Conservation (phyloP, 352 stramenopile species). For the Globisporangium iwayamae region DNA sequence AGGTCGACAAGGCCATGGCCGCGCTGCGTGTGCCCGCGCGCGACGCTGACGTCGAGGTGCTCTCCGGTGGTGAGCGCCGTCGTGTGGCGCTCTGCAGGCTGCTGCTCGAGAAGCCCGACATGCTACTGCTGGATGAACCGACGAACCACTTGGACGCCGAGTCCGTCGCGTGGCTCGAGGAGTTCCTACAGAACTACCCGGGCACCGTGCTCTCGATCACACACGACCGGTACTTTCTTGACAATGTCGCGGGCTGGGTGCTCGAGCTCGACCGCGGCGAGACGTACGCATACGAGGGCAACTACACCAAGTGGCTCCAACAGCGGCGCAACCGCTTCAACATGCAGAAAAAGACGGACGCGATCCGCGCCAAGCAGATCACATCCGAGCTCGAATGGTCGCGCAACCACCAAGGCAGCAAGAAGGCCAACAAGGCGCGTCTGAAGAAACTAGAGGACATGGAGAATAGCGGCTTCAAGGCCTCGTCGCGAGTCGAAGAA, state of each 20-base stretch:
- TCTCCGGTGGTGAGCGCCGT: slow-evolving; percentile 93
- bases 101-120: slow-evolving; percentile 94
- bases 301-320: slow-evolving; percentile 97
- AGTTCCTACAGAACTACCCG: slow-evolving; percentile 95
- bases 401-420: slow-evolving; percentile 71
- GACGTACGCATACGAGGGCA: slow-evolving; percentile 97
- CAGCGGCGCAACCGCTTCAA: slow-evolving; percentile 93
- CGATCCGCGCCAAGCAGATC: slow-evolving; percentile 90
- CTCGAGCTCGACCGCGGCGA: slow-evolving; percentile 96
- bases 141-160: slow-evolving; percentile 98
- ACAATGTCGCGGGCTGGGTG: slow-evolving; percentile 98
- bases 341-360: slow-evolving; percentile 93
- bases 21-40: slow-evolving; percentile 68
- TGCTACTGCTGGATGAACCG: slow-evolving; percentile 97
- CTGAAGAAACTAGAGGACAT: slow-evolving; percentile 92
- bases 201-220: slow-evolving; percentile 98
- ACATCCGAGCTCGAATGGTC: slow-evolving; percentile 94
- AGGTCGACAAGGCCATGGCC: slow-evolving; percentile 83
- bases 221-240: slow-evolving; percentile 98
- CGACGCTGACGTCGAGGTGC: slow-evolving; percentile 61
- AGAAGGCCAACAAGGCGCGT: slow-evolving; percentile 91
- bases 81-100: slow-evolving; percentile 94
- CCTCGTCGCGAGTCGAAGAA: slow-evolving; percentile 69
- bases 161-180: slow-evolving; percentile 96
- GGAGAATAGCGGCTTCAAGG: slow-evolving; percentile 55